phyloP scores from a whole-genome alignment of 257 asterid species.

The Paraleonurus japonicus region DNA sequence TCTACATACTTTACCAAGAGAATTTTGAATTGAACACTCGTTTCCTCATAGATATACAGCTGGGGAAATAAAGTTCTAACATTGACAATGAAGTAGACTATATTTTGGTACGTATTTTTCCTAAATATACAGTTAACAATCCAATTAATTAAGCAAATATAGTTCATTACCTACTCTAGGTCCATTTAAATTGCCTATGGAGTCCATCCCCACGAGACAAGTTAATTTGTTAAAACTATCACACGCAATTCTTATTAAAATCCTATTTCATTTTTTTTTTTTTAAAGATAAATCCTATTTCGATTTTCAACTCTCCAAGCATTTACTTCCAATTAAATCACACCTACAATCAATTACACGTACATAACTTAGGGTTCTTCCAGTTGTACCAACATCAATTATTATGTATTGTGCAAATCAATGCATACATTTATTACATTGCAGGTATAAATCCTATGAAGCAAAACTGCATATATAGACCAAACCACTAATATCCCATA shows the following conservation, averaged over 20 bases:
- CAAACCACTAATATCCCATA: not conserved
- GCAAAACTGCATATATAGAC: slow-evolving; percentile 15
- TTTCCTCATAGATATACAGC: not conserved
- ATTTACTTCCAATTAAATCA: slow-evolving; percentile 17
- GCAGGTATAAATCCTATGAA: slow-evolving; percentile 18
- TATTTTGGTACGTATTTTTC: not conserved
- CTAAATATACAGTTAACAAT: not conserved
- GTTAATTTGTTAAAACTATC: not conserved
- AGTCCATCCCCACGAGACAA: not conserved
- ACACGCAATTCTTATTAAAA: not conserved
- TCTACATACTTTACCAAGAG: not conserved
- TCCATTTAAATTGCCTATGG: not conserved
- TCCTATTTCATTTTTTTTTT: not conserved
- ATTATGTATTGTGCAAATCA: slow-evolving; percentile 15
- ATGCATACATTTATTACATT: slow-evolving; percentile 16
- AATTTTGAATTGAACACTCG: not conserved
- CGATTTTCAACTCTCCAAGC: not conserved
- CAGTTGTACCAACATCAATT: not conserved
- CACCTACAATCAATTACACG: slow-evolving; percentile 15
- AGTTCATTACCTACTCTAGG: not conserved
- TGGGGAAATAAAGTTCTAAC: not conserved
- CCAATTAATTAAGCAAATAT: not conserved
- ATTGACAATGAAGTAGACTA: not conserved
- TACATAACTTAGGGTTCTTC: not conserved
- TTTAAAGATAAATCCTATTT: not conserved